Evolutionary conservation across 1,284 basidiomycete species (phyloP), one percentile per base, ranked within the genome.

Genomic region (Porodaedalea pini): DNA sequence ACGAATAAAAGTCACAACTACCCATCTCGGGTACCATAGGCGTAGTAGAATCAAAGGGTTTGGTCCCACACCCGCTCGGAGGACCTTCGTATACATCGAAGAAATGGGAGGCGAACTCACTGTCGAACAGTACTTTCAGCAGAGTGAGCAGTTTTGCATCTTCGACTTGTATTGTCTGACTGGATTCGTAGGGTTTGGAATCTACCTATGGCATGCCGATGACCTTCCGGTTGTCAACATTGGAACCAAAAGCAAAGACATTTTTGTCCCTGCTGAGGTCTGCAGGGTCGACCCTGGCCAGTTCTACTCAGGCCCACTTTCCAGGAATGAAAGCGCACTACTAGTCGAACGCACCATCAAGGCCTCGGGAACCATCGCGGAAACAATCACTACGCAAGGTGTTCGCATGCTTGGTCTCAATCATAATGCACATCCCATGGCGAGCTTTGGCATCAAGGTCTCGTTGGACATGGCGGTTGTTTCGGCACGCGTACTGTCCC

Each of bases 141-240:
- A 65, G 61, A 85, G 87, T 44, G 41, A 44, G 41, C 47, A 44
- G n/a, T n/a, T n/a, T n/a, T n/a, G n/a, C n/a, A n/a, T n/a, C n/a
- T 88, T 65, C 52, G 77, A 68, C n/a, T 21, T 4, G 27, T 51
- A 4, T 21, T 48, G 0, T 17, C 17, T 10, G 54, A 25, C 37
- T 29, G 44, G 7, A 15, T 39, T 15, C 4, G 49, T 51, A 89
- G 86, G 84, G 64, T 82, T 86, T 61, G 75, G 76, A 0, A 80
- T 78, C 44, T 76, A 65, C 1, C 69, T 90, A 4, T 67, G 67
- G 34, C 63, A 81, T 53, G 70, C 83, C 0, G 59, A 70, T 5
- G 74, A 85, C 32, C 68, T 87, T 2, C 86, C 88, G 0, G 75
- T 86, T 37, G 72, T 89, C 57, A 75, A 88, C 52, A 71, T 87